Evolutionary conservation across 768 basidiomycete species (phyloP).

Genomic region (Termitomyces sp.): DNA sequence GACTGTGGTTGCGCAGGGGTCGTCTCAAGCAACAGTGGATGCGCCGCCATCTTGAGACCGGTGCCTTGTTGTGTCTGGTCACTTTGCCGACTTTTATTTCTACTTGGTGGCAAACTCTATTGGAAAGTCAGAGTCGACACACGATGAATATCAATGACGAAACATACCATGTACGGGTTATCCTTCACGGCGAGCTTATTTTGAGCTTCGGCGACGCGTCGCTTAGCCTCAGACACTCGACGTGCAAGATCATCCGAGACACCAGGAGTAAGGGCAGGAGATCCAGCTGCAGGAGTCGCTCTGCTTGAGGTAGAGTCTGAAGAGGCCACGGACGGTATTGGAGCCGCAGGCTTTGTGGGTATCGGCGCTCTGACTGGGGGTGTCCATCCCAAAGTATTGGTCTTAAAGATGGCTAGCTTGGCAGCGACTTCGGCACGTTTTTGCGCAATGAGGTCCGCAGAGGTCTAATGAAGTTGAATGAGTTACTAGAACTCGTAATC

Average conservation of each 20-base stretch:
- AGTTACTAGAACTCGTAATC: not conserved
- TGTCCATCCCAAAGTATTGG: slow-evolving; percentile 30
- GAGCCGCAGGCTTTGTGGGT: slow-evolving; percentile 35
- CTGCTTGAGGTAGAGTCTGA: slow-evolving; percentile 36
- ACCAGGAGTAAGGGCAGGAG: slow-evolving; percentile 33
- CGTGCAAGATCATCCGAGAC: slow-evolving; percentile 64
- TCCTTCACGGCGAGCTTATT: slow-evolving; percentile 72
- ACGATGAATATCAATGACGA: not conserved
- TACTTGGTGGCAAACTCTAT: slow-evolving; percentile 53
- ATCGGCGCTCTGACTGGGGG: slow-evolving; percentile 40
- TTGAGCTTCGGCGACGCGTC: slow-evolving; percentile 80
- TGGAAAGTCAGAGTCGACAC: not conserved
- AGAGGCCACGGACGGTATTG: slow-evolving; percentile 31
- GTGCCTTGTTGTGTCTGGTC: slow-evolving; percentile 77
- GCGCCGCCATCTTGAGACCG: slow-evolving; percentile 88
- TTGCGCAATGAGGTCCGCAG: slow-evolving; percentile 72
- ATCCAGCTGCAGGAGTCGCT: slow-evolving; percentile 42
- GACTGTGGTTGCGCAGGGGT: slow-evolving; percentile 60
- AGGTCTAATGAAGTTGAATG: slow-evolving; percentile 1
- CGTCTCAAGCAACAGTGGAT: slow-evolving; percentile 78
- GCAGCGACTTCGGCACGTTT: slow-evolving; percentile 84
- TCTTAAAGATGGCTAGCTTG: slow-evolving; percentile 77
- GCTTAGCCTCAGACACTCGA: slow-evolving; percentile 81
- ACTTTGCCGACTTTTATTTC: slow-evolving; percentile 51
- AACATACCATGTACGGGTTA: slow-evolving; percentile 83